These are phyloP conservation scores for Hypoxylon sp. DNA, from an alignment of 2,329 filamentous ascomycete species.

Conservation along the genomic window DNA sequence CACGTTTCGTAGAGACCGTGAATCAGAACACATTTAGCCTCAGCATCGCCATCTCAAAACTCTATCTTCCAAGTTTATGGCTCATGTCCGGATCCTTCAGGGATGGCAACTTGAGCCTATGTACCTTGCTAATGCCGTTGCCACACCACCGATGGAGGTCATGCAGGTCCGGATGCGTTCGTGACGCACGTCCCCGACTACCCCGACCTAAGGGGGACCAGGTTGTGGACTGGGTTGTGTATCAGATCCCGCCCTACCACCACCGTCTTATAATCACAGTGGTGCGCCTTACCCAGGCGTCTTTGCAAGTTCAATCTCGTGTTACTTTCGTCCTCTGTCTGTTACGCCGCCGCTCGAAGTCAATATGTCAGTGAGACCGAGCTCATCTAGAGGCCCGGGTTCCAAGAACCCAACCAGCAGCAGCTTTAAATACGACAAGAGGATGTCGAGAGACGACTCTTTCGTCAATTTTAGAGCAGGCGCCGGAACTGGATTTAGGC, in stretches of 20 bases:
- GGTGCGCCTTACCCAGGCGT: constrained; percentile 38
- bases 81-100: constrained; percentile 32
- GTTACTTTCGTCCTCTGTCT: constrained; percentile 47
- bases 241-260: constrained; percentile 51
- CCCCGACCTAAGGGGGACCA: constrained; percentile 47
- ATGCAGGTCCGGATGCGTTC: constrained; percentile 48
- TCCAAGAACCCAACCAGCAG: constrained; percentile 49
- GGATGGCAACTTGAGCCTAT: constrained; percentile 29
- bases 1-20: constrained; percentile 17
- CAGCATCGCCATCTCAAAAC: constrained; percentile 31
- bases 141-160: constrained; percentile 46
- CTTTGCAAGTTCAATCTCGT: constrained; percentile 43
- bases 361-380: constrained; percentile 57
- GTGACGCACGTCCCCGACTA: constrained; percentile 50
- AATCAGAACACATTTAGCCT: constrained; percentile 28
- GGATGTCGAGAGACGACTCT: constrained; percentile 62
- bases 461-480: constrained; percentile 53
- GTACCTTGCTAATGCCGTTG: constrained; percentile 40
- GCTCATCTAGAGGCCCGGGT: constrained; percentile 57
- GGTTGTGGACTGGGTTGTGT: constrained; percentile 42
- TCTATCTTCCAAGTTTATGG: constrained; percentile 18
- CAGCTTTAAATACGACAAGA: constrained; percentile 56
- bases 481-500: constrained; percentile 53
- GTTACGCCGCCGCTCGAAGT: constrained; percentile 42
- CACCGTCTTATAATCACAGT: constrained; percentile 48